Evolutionary conservation across 352 stramenopile genomes (phyloP).

Genomic region (Pythium rishiriense): DNA sequence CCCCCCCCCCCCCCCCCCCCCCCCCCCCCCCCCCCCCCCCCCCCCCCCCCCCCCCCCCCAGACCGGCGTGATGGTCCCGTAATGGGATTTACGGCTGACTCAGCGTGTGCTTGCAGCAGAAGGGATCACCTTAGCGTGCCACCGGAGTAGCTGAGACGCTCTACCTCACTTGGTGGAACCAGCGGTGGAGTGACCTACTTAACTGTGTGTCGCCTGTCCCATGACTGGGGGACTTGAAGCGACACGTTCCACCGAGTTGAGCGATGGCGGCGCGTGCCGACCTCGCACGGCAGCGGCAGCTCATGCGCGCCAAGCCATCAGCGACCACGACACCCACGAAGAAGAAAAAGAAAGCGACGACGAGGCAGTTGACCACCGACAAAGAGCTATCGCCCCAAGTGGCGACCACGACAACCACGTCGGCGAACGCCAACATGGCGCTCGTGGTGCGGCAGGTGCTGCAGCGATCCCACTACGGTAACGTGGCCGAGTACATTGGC

Average conservation of each 20-base stretch:
- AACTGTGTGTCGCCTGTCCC: too few species aligned
- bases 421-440: slow-evolving; percentile 10
- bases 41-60: too few species aligned
- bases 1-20: too few species aligned
- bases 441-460: slow-evolving; percentile 56
- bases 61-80: too few species aligned
- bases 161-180: background rate
- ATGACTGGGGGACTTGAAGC: too few species aligned
- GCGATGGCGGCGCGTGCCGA: slow-evolving; percentile 11
- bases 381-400: background rate
- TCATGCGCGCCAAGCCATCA: slow-evolving; percentile 19
- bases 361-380: background rate
- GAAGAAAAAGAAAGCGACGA: background rate
- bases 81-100: slow-evolving; percentile 20
- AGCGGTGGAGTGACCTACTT: background rate
- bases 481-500: slow-evolving; percentile 39
- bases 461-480: slow-evolving; percentile 42
- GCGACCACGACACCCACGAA: background rate
- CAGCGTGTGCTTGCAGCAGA: slow-evolving; percentile 6
- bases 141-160: background rate
- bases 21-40: too few species aligned
- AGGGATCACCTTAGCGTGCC: background rate
- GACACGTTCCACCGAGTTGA: background rate
- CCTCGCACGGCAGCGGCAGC: slow-evolving; percentile 27
- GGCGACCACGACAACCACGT: background rate